Base-by-base conservation (phyloP, 345 rosid species). In the Microthlaspi erraticum region DNA sequence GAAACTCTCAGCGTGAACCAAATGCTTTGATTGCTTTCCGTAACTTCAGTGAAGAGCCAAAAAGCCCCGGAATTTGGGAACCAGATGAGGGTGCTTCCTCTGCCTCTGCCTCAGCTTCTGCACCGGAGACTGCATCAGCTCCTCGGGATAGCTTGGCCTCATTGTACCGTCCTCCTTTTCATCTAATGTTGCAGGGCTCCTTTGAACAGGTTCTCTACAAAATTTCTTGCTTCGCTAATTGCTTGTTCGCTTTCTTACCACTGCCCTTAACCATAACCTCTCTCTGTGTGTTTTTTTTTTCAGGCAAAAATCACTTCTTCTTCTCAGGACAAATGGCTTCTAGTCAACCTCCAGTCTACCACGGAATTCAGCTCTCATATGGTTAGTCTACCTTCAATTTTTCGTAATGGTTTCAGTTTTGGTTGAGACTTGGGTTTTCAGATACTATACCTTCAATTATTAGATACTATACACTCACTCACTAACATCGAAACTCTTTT, bases 331-430 rank as follows among this genome's bases (percentile, higher is more conserved):
- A 92, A 95, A 80, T 95, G 99, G 98, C 98, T 95, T 29, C 81
- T 95, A 16, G 88, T 92, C 69, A 95, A 95, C 81, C 79, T 95
- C 83, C 99, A 95, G 75, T 92, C 97, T 11, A 86, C 84, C 17
- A 89, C 83, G 60, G 98, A 93, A 70, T 91, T 93, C 73, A 93
- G 91, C 83, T 95, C 99, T 48, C 98, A 95, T 79, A 92, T 88
- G 79, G 79, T 76, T 63, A 57, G 14, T 56, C 60, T 76, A 26
- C 29, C 5, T 26, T 26, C 29, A 26, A 26, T 16, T 16, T 44
- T 45, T 8, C 20, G 2, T 42, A 12, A 13, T 42, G n/a, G 23
- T 50, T 20, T 23, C 41, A 8, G 48, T 37, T 20, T 42, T 16
- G 19, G 1, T 41, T 16, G 49, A 16, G 49, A n/a, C 16, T 39